A percentile compares a stretch with the other conserved stretches of the same genome.
Conservation (phyloP, 1,284 basidiomycete genomes). For the Tylopilus sp. region DNA sequence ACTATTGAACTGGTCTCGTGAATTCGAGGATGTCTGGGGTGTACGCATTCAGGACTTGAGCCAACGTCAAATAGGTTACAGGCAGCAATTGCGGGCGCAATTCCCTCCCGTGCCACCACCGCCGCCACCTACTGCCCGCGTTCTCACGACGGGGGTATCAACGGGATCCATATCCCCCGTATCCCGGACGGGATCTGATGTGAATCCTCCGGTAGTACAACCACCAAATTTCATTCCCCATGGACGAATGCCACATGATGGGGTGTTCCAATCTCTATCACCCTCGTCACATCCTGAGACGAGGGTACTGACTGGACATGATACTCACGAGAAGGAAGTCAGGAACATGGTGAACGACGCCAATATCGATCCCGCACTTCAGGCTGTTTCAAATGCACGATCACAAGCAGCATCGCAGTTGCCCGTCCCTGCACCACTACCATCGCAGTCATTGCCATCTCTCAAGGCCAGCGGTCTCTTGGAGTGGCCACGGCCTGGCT, state of each 20-base stretch:
- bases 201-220: constrained; percentile 11
- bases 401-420: constrained; percentile 14
- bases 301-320: constrained; percentile 20
- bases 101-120: constrained; percentile 19
- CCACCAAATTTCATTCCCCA: constrained; percentile 14
- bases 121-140: constrained; percentile 19
- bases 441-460: constrained; percentile 54
- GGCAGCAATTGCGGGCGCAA: constrained; percentile 17
- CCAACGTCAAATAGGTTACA: constrained; percentile 14
- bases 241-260: constrained; percentile 23
- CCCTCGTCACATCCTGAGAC: constrained; percentile 19
- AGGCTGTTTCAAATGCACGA: constrained; percentile 23
- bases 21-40: constrained; percentile 67
- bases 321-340: constrained; percentile 27
- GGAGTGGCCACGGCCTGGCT: constrained; percentile 44
- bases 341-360: constrained; percentile 26
- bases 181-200: constrained; percentile 25
- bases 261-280: constrained; percentile 12
- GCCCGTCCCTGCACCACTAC: constrained; percentile 2
- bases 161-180: constrained; percentile 23
- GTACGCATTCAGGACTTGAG: constrained; percentile 46
- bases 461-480: constrained; percentile 70
- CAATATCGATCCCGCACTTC: constrained; percentile 36
- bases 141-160: constrained; percentile 14
- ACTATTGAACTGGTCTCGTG: constrained; percentile 53